Evolutionary conservation across 2,329 filamentous ascomycete species (phyloP).

Genomic region (Biscogniauxia mediterranea): DNA sequence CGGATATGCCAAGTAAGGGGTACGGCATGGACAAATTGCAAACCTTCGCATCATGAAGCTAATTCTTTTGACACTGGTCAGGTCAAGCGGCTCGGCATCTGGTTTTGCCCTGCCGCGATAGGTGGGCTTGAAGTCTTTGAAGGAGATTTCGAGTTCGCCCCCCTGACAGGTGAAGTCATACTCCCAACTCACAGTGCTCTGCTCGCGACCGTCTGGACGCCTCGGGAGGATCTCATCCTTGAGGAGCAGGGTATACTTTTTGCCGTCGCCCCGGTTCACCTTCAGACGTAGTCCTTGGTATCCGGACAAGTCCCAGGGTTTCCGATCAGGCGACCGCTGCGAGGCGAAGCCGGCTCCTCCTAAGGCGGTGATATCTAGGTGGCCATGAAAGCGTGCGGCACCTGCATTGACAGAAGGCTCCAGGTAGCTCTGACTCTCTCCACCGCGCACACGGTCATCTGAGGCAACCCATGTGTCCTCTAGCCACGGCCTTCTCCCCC

Average conservation of each 20-base stretch:
- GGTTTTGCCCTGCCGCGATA: conserved; percentile 67
- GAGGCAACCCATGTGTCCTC: conserved; percentile 63
- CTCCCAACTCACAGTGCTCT: conserved; percentile 72
- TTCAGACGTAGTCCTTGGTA: conserved; percentile 61
- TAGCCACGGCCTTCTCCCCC: conserved; percentile 56
- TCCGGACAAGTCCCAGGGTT: conserved; percentile 60
- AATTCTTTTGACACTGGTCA: conserved; percentile 61
- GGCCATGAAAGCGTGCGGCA: conserved; percentile 63
- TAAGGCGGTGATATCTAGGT: conserved; percentile 70
- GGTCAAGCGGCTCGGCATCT: conserved; percentile 59
- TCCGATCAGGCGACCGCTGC: conserved; percentile 63
- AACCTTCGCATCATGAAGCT: conserved; percentile 82
- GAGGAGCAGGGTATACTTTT: conserved; percentile 70
- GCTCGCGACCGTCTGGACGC: conserved; percentile 64
- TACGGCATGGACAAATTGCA: conserved; percentile 18
- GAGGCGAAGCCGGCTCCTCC: conserved; percentile 82
- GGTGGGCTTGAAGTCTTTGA: conserved; percentile 65
- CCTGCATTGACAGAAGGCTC: conserved; percentile 20
- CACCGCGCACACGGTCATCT: conserved; percentile 77
- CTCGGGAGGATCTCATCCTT: conserved; percentile 65
- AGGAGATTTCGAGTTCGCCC: conserved; percentile 55
- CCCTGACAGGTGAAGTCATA: conserved; percentile 56
- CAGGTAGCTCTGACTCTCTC: conserved; percentile 59
- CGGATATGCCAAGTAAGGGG: background rate
- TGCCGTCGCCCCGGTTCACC: conserved; percentile 55